Base-by-base conservation (phyloP, 1,284 basidiomycete species). In the Tylopilus sp. region DNA sequence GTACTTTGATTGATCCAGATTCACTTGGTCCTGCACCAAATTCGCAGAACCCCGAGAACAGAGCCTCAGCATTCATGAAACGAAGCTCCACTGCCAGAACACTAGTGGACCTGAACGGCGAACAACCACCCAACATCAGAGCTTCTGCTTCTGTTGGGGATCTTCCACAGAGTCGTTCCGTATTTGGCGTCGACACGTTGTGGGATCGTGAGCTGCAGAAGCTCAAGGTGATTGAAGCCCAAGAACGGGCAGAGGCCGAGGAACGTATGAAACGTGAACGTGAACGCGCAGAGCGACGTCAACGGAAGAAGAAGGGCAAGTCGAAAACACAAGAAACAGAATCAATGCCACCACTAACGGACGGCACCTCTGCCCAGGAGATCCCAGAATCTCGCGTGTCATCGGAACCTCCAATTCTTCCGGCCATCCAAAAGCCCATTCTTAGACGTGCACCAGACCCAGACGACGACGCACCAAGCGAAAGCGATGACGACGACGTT, bases 131-230 rank as follows among this genome's bases (percentile, higher is more conserved):
- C 32, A 67, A 72, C 41, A 67, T 75, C 58, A 74, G 75, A 29
- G 67, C 76, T 63, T 82, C 76, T 3, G 77, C 75, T 60, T 76
- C 77, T 32, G 67, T 66, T 13, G 72, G 74, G n/a, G 59, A 72
- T 62, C 60, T 80, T 32, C 75, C 82, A 4, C 82, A 80, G 56
- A 84, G 83, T 58, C 87, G 86, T 62, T 94, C 93, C 32, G 93
- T 94, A n/a, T 95, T 95, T 72, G 93, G 93, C 6, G 89, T 91
- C 9, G 93, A 95, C 76, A 92, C 89, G 5, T 72, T 95, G 10
- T 95, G 93, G 93, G 91, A 94, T 73, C 84, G 88, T 41, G 93
- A 95, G 77, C 86, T 93, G 81, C 86, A 79, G 29, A 95, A 92
- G 75, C 81, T 95, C 57, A 86, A 86, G 66, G 84, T 89, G 70